Conservation (phyloP, 805 yeast species). For the Ogataea neopini region DNA sequence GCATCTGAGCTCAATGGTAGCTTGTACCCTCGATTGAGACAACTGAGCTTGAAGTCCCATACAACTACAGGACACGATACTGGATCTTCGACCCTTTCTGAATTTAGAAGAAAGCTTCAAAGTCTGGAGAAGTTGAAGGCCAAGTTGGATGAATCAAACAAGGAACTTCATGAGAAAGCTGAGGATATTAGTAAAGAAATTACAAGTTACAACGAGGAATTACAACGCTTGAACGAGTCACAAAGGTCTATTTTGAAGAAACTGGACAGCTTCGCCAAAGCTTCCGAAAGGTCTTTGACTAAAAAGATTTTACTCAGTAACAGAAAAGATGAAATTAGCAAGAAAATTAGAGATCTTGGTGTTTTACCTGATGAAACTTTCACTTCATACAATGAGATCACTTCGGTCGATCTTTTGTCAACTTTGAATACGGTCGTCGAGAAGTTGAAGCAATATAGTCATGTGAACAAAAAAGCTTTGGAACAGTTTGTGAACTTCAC, state of each 20-base stretch:
- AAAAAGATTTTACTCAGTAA: slow-evolving; percentile 58
- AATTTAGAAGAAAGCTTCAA: slow-evolving; percentile 24
- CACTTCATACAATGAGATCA: slow-evolving; percentile 41
- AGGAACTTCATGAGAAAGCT: slow-evolving; percentile 30
- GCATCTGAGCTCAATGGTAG: slow-evolving; percentile 62
- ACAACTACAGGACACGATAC: slow-evolving; percentile 11
- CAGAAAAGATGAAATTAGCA: slow-evolving; percentile 71
- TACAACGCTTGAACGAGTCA: slow-evolving; percentile 54
- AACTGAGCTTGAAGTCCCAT: slow-evolving; percentile 30
- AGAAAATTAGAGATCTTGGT: slow-evolving; percentile 80
- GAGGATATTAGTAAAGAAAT: slow-evolving; percentile 36
- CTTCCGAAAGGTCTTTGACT: slow-evolving; percentile 63
- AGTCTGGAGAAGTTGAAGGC: slow-evolving; percentile 10
- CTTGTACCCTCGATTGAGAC: slow-evolving; percentile 51
- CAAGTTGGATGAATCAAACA: slow-evolving; percentile 33
- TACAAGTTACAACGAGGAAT: slow-evolving; percentile 36
- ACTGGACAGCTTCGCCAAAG: slow-evolving; percentile 61
- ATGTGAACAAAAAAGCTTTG: slow-evolving; percentile 85
- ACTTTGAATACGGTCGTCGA: slow-evolving; percentile 56
- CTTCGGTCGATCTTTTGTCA: slow-evolving; percentile 53
- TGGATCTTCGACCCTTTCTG: slow-evolving; percentile 13
- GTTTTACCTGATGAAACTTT: slow-evolving; percentile 86
- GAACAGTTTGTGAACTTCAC: slow-evolving; percentile 79
- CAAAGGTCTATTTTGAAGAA: slow-evolving; percentile 55
- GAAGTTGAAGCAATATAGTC: slow-evolving; percentile 62